Conservation (phyloP, 176 grass and related monocot species). For the Oryza brachyantha region DNA sequence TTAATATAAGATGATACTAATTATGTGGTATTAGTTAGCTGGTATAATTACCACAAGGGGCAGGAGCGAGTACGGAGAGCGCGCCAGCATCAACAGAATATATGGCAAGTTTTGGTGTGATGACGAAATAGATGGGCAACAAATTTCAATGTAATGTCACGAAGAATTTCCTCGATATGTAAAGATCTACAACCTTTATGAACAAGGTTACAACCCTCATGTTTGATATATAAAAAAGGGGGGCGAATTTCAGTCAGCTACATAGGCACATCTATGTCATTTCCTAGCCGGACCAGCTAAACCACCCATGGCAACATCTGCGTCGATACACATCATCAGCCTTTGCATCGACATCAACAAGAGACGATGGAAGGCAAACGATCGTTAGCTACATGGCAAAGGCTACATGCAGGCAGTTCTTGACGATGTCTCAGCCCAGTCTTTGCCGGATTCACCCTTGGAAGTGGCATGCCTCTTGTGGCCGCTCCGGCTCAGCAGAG, state of each 20-base stretch:
- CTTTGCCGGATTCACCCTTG: constrained; percentile 35
- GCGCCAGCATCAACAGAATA: too few relatives aligned
- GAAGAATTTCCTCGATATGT: not conserved
- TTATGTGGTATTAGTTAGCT: too few relatives aligned
- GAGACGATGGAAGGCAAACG: not conserved
- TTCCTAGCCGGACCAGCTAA: constrained; percentile 1
- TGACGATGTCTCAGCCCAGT: constrained; percentile 33
- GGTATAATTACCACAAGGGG: too few relatives aligned
- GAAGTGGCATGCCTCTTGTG: constrained; percentile 47
- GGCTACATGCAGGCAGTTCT: constrained; percentile 23
- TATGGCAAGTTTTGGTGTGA: too few relatives aligned
- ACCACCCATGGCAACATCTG: not conserved
- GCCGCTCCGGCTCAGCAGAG: constrained; percentile 21
- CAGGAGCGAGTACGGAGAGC: too few relatives aligned
- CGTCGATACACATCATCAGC: constrained; percentile 12
- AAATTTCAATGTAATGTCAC: not conserved
- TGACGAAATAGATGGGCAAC: too few relatives aligned
- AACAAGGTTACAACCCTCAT: constrained; percentile 5
- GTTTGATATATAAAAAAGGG: not conserved
- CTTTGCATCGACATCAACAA: constrained; percentile 5
- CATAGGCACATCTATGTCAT: constrained; percentile 34
- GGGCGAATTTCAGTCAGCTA: constrained; percentile 9
- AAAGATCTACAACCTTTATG: constrained; percentile 2
- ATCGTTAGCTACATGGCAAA: not conserved
- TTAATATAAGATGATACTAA: too few relatives aligned